phyloP scores from a whole-genome alignment of 257 asterid genomes.

The Solanum etuberosum region DNA sequence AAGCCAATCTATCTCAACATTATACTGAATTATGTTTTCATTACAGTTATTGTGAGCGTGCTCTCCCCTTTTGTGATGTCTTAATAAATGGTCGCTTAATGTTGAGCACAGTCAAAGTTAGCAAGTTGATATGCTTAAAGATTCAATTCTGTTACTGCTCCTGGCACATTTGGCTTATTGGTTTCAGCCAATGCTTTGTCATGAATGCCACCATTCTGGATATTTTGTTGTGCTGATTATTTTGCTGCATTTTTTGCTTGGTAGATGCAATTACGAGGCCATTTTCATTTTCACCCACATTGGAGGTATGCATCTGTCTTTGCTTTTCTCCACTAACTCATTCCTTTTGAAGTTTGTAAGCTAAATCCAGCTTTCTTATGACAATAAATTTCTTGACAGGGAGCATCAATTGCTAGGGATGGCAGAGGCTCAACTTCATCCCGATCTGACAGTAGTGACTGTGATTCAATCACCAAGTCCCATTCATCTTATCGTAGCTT shows the following conservation, averaged over 20 bases:
- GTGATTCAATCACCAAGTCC: conserved; percentile 50
- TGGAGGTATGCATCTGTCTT: conserved; percentile 52
- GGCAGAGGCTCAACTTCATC: conserved; percentile 80
- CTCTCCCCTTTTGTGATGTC: not conserved
- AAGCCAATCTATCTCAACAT: not conserved
- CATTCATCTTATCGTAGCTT: conserved; percentile 61
- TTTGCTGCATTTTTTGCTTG: conserved; percentile 8
- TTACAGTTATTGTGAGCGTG: not conserved
- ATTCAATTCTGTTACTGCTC: not conserved
- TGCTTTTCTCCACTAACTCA: not conserved
- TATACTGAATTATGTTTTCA: not conserved
- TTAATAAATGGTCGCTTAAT: not conserved
- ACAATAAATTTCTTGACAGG: conserved; percentile 29
- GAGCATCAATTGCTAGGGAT: conserved; percentile 67
- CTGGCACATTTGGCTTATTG: not conserved
- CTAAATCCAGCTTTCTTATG: not conserved
- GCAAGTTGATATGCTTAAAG: not conserved
- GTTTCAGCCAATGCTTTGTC: not conserved
- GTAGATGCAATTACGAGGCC: conserved; percentile 61
- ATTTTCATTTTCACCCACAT: conserved; percentile 64
- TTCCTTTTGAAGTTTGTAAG: not conserved
- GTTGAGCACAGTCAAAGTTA: not conserved
- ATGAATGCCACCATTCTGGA: not conserved
- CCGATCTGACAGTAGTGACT: conserved; percentile 82
- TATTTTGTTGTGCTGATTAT: conserved; percentile 4